A percentile compares a stretch with the other conserved stretches of the same genome.
These are phyloP conservation scores for Elsinoe batatas DNA, from an alignment of 2,329 filamentous ascomycete species.

Conservation along the genomic window DNA sequence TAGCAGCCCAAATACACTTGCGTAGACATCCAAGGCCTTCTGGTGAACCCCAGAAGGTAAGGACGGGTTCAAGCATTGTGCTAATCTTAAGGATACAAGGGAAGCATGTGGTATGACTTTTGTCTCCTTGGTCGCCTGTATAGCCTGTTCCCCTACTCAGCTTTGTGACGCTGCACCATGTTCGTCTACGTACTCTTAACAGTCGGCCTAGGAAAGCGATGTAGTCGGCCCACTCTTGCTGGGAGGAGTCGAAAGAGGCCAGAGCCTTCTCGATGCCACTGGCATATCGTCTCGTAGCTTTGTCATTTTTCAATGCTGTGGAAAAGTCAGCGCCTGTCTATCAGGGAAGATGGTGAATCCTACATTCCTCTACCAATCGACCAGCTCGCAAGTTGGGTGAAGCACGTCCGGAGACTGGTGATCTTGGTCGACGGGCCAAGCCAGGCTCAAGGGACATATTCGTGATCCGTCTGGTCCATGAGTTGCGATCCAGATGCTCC, in stretches of 20 bases:
- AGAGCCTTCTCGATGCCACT: conserved; percentile 78
- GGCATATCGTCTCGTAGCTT: conserved; percentile 77
- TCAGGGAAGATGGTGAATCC: neutral
- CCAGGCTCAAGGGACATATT: conserved; percentile 12
- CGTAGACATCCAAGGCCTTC: conserved; percentile 90
- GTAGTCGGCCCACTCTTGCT: conserved; percentile 99
- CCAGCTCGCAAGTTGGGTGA: conserved; percentile 8
- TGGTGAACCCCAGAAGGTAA: conserved; percentile 95
- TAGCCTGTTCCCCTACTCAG: conserved; percentile 46
- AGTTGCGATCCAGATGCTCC: conserved; percentile 2
- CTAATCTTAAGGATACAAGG: conserved; percentile 76
- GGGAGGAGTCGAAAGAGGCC: conserved; percentile 77
- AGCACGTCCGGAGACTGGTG: conserved; percentile 4
- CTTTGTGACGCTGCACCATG: neutral
- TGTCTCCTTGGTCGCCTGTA: conserved; percentile 59
- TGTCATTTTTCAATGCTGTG: conserved; percentile 44
- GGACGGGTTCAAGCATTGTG: conserved; percentile 89
- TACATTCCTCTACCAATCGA: conserved; percentile 3
- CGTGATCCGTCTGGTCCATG: conserved; percentile 21
- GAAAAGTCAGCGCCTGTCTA: neutral
- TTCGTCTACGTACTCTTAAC: conserved; percentile 55
- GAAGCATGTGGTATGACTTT: conserved; percentile 70
- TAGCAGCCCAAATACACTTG: conserved; percentile 77
- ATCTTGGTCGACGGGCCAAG: neutral
- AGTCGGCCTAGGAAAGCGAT: conserved; percentile 91